Percentiles rank a stretch among this genome's conserved stretches.
Conservation (phyloP, 1,139 yeast species). For the Debaryomyces udenii region DNA sequence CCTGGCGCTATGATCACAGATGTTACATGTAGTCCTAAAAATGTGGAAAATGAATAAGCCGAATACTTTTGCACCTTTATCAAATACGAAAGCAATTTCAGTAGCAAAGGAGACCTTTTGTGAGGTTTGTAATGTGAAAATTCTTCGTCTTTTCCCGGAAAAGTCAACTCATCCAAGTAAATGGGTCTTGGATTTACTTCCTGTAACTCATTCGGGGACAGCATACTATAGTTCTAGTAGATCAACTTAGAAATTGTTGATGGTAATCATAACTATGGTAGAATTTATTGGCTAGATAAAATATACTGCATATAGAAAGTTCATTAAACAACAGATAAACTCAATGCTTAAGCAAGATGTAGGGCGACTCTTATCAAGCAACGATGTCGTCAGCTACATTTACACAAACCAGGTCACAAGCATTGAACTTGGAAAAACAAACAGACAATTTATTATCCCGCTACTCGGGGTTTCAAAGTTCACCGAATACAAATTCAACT, state of each 20-base stretch:
- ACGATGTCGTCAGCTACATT: constrained; percentile 43
- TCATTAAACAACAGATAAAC: constrained; percentile 5
- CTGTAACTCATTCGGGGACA: constrained; percentile 1
- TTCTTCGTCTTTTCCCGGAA: constrained; percentile 2
- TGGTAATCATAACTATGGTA: constrained; percentile 2
- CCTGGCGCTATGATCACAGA: constrained; percentile 62
- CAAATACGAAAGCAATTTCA: constrained; percentile 11
- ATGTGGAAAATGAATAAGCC: constrained; percentile 59
- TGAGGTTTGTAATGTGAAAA: constrained; percentile 1
- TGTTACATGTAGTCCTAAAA: constrained; percentile 59
- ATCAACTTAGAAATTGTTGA: background rate
- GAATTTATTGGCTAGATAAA: constrained; percentile 2
- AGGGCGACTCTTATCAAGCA: background rate
- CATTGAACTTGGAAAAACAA: constrained; percentile 44
- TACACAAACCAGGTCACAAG: constrained; percentile 42
- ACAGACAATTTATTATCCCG: constrained; percentile 42
- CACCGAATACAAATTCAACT: constrained; percentile 27
- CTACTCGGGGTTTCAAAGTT: constrained; percentile 35
- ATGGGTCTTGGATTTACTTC: constrained; percentile 22
- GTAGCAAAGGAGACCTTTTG: constrained; percentile 3
- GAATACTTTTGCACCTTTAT: constrained; percentile 57
- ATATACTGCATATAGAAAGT: constrained; percentile 5
- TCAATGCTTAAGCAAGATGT: background rate
- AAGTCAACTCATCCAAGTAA: constrained; percentile 13
- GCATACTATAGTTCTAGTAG: background rate